Base-by-base conservation (phyloP, 352 stramenopile genomes). In the Pythium chondricola region DNA sequence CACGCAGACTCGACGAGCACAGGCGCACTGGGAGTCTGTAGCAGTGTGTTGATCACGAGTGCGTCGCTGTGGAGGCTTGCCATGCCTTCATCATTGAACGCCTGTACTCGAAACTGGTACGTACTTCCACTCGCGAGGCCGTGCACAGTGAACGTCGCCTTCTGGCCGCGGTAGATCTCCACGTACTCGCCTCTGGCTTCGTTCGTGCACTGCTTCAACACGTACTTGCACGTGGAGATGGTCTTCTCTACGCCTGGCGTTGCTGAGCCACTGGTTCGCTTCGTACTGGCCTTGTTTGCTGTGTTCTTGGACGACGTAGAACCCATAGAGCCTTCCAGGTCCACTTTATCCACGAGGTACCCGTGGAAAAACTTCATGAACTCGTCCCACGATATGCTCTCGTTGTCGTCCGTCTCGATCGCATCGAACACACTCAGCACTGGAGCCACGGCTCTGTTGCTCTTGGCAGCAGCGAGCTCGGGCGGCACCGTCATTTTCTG, bases 31-130 rank as follows among this genome's bases (percentile, higher is more conserved):
- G 87, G 86, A 2, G 84, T 92, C 26, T 85, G 71, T 6, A 95
- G 53, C 0, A 93, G 58, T 11, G 88, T 96, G 60, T 95, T 92
- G 17, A 95, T 76, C 3, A 96, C 65, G 0, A 86, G 66, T 0
- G 81, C 45, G 16, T 81, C 69, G 38, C 84, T 93, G 47, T 90
- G 69, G 8, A 85, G 65, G 54, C 83, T 92, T 10, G 52, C 52
- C 21, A 75, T 48, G 21, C 78, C 77, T 17, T 94, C 83, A 20
- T 78, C 74, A 48, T 94, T 95, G 30, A 89, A 46, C 13, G 83
- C 74, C 50, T 93, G 80, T 11, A 97, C 83, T 6, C 86, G 78
- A 38, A 95, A 96, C 50, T 94, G 82, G 65, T 95, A 95, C n/a
- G 81, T 86, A 14, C 64, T 83, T 17, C 76, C 83, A 16, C 83